Base-by-base conservation (phyloP, 139 green algal genomes). In the Ulvella scutata region DNA sequence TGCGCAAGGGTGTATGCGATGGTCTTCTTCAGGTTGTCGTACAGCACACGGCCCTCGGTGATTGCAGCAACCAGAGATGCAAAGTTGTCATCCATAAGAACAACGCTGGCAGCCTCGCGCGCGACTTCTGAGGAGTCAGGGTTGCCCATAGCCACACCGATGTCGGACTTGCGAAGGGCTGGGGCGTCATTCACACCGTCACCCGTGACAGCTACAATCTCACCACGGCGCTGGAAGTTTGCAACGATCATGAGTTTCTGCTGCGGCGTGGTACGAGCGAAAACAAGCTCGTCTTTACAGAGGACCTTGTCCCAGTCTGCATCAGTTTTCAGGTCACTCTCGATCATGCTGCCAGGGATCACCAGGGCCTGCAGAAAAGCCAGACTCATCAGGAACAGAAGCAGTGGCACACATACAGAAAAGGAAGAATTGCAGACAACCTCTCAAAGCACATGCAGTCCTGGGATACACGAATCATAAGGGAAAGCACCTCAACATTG, bases 161-260 rank as follows among this genome's bases (percentile, higher is more conserved):
- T 92, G 81, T 94, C 82, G 0, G 79, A 87, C 43, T 87, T 84
- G 76, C 90, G 89, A 7, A 96, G 84, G 20, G 91, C 91, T 2
- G 91, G 91, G 0, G 91, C 88, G 76, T 96, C 91, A 74, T 96
- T 96, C 4, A 95, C 87, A 29, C 87, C 87, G 61, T 92, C 87
- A 35, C 87, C 87, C 51, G 86, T 90, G 79, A 85, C 78, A 3
- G 78, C 81, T 35, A 79, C 75, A 73, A 86, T 80, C 82, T 87
- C 82, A 3, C 82, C 82, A 3, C 79, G 74, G 33, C 85, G 74
- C 77, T 90, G 85, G 44, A 84, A 79, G 74, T 87, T 85, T 75
- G 88, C 83, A 4, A 90, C 86, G 43, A 94, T 90, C 39, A 88
- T 76, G 73, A 94, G 82, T 81, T 91, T 91, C 72, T 90, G 83